phyloP scores from a whole-genome alignment of 176 grass and related monocot genomes.

The Musa troglodytarum region DNA sequence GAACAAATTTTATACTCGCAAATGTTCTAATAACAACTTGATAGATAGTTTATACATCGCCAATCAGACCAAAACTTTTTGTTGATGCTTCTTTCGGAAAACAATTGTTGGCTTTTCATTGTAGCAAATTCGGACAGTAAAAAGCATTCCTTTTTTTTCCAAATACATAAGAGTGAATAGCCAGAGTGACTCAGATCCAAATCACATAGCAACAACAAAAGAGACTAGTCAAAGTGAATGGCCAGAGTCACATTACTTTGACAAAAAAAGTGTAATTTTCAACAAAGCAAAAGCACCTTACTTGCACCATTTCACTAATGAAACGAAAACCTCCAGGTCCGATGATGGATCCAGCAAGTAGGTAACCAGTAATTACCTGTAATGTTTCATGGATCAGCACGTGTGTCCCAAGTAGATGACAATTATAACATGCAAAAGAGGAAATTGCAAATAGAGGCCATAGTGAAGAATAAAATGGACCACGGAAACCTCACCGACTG shows the following conservation, averaged over 20 bases:
- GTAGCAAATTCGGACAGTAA: too few relatives aligned
- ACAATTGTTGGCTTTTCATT: too few relatives aligned
- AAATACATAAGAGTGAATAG: background rate
- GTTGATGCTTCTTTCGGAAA: background rate
- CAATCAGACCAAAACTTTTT: background rate
- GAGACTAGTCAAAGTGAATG: background rate
- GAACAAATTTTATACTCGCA: background rate
- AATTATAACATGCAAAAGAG: background rate
- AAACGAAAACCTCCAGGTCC: conserved; percentile 97
- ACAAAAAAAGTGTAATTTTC: background rate
- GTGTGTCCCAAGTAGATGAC: conserved; percentile 6
- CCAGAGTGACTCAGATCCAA: too few relatives aligned
- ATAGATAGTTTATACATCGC: background rate
- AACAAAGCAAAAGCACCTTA: conserved; percentile 62
- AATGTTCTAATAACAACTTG: background rate
- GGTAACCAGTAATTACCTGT: conserved; percentile 97
- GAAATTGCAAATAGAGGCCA: background rate
- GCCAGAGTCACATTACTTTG: background rate
- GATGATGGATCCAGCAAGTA: conserved; percentile 96
- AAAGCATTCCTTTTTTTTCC: background rate
- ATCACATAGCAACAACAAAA: too few relatives aligned
- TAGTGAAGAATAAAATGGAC: background rate
- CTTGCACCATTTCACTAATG: conserved; percentile 99
- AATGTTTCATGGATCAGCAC: conserved; percentile 20
- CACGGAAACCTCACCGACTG: background rate